Evolutionary conservation across 176 grass and related monocot species (phyloP), one percentile per base, ranked within the genome.

Genomic region (Carex scoparia): DNA sequence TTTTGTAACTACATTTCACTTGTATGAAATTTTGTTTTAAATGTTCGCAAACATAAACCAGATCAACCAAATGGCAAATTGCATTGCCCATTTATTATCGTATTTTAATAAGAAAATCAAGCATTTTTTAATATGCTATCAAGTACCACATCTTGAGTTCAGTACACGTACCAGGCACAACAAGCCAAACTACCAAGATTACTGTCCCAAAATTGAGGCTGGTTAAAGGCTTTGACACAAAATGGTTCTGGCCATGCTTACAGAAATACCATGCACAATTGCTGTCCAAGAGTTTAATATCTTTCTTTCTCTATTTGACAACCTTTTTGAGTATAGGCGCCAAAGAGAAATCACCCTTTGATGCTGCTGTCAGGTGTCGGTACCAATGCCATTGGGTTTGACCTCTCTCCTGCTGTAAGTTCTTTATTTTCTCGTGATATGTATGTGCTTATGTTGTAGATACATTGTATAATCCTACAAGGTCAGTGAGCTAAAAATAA

Each of bases 311-410:
- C 13, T 79, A 57, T 58, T 32, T 79, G 30, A 57, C 59, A 69
- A 65, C 61, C 5, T 61, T 85, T 81, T 18, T 87, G 70, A 28
- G 56, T 73, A 81, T 85, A 99, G 96, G 90, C 91, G 57, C 93
- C 96, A 8, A 94, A 90, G 90, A 92, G 96, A 81, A 95, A 99
- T 82, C 96, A 99, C 84, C 93, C 96, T 12, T 88, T 99, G 87
- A 92, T 99, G 91, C 93, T 99, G 69, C 88, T 99, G 32, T 99
- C 91, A 27, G 96, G 96, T 69, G 93, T 99, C 61, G 96, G 88
- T 61, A 94, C 96, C 5, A 99, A 99, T 31, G 96, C 96, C 2
- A 72, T 95, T 5, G 93, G 93, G 85, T 99, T 99, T 88, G 96
- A 99, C 92, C 91, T 99, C 66, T 95, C 96, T 18, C 96, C 93